Base-by-base conservation (phyloP, 163 green algal species). In the Smithsoniella earleae region DNA sequence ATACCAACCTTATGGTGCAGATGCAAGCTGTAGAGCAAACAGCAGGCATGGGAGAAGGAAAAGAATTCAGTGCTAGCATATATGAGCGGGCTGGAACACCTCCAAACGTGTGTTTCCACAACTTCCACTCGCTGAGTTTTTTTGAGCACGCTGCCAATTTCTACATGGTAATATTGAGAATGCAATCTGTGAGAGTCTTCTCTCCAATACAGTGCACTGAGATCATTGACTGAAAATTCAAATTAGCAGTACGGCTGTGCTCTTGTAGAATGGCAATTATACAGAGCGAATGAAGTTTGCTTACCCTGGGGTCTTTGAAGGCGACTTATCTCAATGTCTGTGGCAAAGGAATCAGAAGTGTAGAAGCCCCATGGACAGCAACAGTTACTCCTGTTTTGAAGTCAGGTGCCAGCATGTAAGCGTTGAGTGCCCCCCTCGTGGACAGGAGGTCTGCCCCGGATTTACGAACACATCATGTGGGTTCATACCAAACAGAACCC, bases 251-350 rank as follows among this genome's bases (percentile, higher is more conserved):
- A n/a, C n/a, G n/a, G n/a, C n/a, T n/a, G n/a, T n/a, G n/a, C n/a
- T n/a, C n/a, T n/a, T n/a, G n/a, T n/a, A n/a, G n/a, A n/a, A n/a
- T n/a, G n/a, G n/a, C n/a, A n/a, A n/a, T n/a, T n/a, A n/a, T 18
- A 4, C 25, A 4, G 58, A 69, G 58, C 31, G 34, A n/a, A 45
- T 30, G 58, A 30, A 40, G 58, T 69, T 45, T 33, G 58, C 58
- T 18, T 69, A 69, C 58, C 58, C 58, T n/a, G 58, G 58, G 6
- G 58, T 69, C 58, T 38, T 69, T 33, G 58, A 69, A 34, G 58
- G 58, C 58, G 43, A 69, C 58, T 33, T 69, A 4, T 38, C 58
- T 10, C 30, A 34, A 4, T 69, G 58, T 33, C 40, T 33, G 5
- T 69, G 58, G 58, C 30, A 30, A 16, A n/a, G 5, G 25, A 34